Percentiles rank a stretch among this genome's conserved stretches.
Evolutionary conservation across 257 asterid genomes (phyloP).

Genomic region (Solanum virginianum): DNA sequence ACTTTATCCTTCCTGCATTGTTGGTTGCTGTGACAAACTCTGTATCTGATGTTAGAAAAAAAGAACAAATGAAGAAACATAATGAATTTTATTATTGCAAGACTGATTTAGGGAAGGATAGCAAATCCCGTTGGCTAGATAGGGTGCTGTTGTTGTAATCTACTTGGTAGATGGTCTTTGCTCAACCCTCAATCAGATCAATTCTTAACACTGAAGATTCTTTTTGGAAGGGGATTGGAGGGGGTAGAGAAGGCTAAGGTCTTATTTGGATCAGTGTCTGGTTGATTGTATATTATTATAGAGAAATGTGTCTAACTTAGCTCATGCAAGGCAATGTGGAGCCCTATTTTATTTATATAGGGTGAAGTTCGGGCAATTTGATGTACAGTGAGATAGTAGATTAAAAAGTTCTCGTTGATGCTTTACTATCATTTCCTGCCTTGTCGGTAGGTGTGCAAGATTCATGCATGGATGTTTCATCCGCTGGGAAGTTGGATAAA

Average conservation of each 20-base stretch:
- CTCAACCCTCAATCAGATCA: background rate
- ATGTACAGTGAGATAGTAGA: background rate
- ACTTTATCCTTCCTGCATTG: background rate
- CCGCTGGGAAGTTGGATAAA: background rate
- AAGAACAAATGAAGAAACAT: background rate
- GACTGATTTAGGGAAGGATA: background rate
- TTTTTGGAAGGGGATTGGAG: background rate
- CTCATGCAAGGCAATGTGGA: background rate
- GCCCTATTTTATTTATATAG: background rate
- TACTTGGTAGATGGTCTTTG: background rate
- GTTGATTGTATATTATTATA: background rate
- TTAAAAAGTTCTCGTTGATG: background rate
- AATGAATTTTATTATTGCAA: background rate
- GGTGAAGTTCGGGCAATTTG: background rate
- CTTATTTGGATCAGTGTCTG: background rate
- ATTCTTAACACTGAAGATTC: background rate
- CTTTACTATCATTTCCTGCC: background rate
- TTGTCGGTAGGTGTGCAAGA: background rate
- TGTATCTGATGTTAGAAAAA: background rate
- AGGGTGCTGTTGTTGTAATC: background rate
- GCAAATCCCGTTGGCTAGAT: background rate
- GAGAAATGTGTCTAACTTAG: too few relatives aligned
- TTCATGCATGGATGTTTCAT: background rate
- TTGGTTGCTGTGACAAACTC: background rate
- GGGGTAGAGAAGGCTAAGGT: background rate